phyloP scores from a whole-genome alignment of 257 asterid species.

The Echium plantagineum region DNA sequence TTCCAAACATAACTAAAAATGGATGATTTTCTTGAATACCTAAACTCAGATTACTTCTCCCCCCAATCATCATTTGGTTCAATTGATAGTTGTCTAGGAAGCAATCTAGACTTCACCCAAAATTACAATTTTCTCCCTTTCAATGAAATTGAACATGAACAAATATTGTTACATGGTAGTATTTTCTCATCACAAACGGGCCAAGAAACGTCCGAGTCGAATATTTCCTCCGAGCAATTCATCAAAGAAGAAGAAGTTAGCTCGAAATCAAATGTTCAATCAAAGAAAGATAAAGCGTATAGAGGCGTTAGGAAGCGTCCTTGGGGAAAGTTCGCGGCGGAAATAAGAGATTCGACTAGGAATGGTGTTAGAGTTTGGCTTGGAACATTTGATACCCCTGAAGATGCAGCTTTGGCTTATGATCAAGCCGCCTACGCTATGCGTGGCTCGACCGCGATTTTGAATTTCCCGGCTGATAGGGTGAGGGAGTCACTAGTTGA shows the following conservation, averaged over 20 bases:
- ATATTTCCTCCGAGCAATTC: not conserved
- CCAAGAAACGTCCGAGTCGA: not conserved
- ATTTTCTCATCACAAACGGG: not conserved
- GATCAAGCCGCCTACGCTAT: slow-evolving; percentile 29
- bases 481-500: slow-evolving; percentile 17
- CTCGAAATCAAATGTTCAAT: not conserved
- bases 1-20: not conserved
- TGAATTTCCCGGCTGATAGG: slow-evolving; percentile 20
- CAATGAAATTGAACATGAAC: not conserved
- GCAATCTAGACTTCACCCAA: not conserved
- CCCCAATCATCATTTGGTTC: not conserved
- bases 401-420: slow-evolving; percentile 31
- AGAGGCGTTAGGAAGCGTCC: slow-evolving; percentile 31
- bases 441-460: slow-evolving; percentile 18
- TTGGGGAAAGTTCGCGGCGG: slow-evolving; percentile 18
- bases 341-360: slow-evolving; percentile 29
- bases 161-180: not conserved
- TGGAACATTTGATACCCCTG: slow-evolving; percentile 27
- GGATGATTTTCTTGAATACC: not conserved
- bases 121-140: not conserved
- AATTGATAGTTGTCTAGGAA: not conserved
- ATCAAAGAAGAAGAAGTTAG: slow-evolving; percentile 6
- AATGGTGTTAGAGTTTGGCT: slow-evolving; percentile 33
- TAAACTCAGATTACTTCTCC: not conserved
- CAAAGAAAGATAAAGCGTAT: slow-evolving; percentile 12